phyloP scores from a whole-genome alignment of 1,139 yeast species.

The Groenewaldozyma auringiensis region DNA sequence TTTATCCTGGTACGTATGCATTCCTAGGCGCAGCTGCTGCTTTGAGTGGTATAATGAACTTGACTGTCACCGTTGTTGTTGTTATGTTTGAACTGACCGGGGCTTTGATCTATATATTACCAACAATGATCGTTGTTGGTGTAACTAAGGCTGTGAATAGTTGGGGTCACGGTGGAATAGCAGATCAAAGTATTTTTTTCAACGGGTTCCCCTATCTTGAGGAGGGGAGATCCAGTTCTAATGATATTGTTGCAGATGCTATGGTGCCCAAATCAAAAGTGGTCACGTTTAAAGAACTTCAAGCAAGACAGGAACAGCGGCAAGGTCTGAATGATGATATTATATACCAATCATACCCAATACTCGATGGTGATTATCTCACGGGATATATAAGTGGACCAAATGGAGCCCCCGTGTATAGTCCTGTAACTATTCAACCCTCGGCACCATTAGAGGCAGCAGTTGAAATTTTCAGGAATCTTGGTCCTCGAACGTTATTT shows the following conservation, averaged over 20 bases:
- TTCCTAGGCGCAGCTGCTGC: conserved; percentile 96
- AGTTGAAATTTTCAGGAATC: conserved; percentile 60
- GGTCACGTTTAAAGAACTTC: conserved; percentile 28
- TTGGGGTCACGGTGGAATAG: conserved; percentile 82
- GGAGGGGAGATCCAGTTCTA: conserved; percentile 58
- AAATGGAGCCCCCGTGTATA: conserved; percentile 29
- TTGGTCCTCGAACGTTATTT: conserved; percentile 73
- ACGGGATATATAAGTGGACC: conserved; percentile 32
- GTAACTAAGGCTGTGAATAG: conserved; percentile 69
- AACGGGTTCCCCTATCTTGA: conserved; percentile 87
- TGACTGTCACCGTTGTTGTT: conserved; percentile 91
- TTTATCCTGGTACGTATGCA: conserved; percentile 93
- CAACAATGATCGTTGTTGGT: conserved; percentile 94
- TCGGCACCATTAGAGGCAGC: conserved; percentile 54
- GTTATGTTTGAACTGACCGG: conserved; percentile 98
- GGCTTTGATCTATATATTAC: conserved; percentile 81
- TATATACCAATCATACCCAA: conserved; percentile 40
- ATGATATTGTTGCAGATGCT: conserved; percentile 50
- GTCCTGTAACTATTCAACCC: conserved; percentile 57
- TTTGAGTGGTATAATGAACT: conserved; percentile 85
- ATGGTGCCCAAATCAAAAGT: conserved; percentile 47
- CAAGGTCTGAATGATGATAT: conserved; percentile 12
- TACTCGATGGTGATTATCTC: conserved; percentile 23
- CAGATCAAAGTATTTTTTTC: conserved; percentile 87
- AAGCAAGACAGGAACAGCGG: conserved; percentile 34